A percentile compares a stretch with the other conserved stretches of the same genome.
phyloP scores from a whole-genome alignment of 352 stramenopile genomes.

The Globisporangium cederbergense region DNA sequence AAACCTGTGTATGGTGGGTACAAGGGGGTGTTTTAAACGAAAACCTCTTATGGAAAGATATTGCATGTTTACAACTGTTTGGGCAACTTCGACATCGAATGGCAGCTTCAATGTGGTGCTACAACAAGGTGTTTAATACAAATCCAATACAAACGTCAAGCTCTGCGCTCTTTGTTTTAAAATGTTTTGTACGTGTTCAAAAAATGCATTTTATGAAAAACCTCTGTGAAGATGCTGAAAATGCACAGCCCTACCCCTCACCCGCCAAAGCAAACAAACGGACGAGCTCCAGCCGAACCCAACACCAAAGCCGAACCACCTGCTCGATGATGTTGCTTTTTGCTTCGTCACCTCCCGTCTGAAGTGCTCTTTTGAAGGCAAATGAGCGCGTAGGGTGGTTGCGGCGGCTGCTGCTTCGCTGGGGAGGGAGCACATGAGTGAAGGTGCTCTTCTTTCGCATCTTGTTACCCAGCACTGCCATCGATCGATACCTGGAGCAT shows the following conservation, averaged over 20 bases:
- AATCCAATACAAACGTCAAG: no score
- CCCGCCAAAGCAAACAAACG: not conserved
- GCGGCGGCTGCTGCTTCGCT: not conserved
- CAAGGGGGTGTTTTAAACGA: no score
- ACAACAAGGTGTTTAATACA: no score
- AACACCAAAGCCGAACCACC: no score
- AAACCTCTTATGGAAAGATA: not conserved
- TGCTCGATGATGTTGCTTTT: no score
- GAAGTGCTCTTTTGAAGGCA: no score
- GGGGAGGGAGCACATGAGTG: not conserved
- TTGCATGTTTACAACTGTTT: no score
- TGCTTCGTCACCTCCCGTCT: no score
- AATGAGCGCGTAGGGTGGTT: no score
- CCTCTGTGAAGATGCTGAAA: not conserved
- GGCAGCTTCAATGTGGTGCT: not conserved
- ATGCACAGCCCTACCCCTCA: not conserved
- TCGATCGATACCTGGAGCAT: not conserved
- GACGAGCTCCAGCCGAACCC: not conserved
- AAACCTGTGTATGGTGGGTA: not conserved
- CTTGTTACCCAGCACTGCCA: not conserved
- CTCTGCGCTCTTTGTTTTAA: no score
- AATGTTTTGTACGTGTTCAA: not conserved
- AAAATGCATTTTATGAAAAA: not conserved
- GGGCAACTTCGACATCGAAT: no score
- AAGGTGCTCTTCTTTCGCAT: not conserved